Evolutionary conservation across 2,329 filamentous ascomycete genomes (phyloP).

Genomic region (Nothopassalora personata): DNA sequence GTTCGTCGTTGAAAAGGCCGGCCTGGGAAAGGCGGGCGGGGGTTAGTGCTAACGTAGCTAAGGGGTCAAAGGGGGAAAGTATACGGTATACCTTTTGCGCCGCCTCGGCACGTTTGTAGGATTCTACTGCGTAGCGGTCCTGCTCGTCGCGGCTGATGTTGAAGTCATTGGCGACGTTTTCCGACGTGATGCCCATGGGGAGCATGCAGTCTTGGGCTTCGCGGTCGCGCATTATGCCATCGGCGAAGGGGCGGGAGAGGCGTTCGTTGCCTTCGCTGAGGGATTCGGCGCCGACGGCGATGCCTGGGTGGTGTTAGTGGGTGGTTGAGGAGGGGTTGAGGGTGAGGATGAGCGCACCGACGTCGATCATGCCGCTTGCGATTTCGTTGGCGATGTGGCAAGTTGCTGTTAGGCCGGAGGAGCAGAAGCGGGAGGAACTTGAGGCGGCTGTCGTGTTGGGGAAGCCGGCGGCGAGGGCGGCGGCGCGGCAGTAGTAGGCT

Average conservation of each 20-base stretch:
- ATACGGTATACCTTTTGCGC: slow-evolving; percentile 49
- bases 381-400: slow-evolving; percentile 71
- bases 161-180: slow-evolving; percentile 78
- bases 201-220: slow-evolving; percentile 82
- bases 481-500: slow-evolving; percentile 81
- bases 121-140: slow-evolving; percentile 72
- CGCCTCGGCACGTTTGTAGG: slow-evolving; percentile 64
- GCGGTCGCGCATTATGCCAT: slow-evolving; percentile 61
- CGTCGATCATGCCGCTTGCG: slow-evolving; percentile 63
- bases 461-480: slow-evolving; percentile 81
- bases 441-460: slow-evolving; percentile 78
- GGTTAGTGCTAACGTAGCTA: too few species aligned
- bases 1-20: slow-evolving; percentile 70
- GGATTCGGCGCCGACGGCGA: slow-evolving; percentile 87
- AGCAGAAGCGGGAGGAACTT: slow-evolving; percentile 85
- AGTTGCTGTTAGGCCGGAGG: slow-evolving; percentile 68
- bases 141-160: slow-evolving; percentile 67
- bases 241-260: slow-evolving; percentile 74
- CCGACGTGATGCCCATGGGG: slow-evolving; percentile 84
- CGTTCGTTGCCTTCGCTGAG: slow-evolving; percentile 85
- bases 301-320: not conserved
- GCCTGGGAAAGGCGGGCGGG: slow-evolving; percentile 24
- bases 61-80: too few species aligned
- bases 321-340: not conserved
- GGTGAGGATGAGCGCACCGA: slow-evolving; percentile 46